Conservation (phyloP, 2,329 filamentous ascomycete species). For the Dothidotthia symphoricarpi region DNA sequence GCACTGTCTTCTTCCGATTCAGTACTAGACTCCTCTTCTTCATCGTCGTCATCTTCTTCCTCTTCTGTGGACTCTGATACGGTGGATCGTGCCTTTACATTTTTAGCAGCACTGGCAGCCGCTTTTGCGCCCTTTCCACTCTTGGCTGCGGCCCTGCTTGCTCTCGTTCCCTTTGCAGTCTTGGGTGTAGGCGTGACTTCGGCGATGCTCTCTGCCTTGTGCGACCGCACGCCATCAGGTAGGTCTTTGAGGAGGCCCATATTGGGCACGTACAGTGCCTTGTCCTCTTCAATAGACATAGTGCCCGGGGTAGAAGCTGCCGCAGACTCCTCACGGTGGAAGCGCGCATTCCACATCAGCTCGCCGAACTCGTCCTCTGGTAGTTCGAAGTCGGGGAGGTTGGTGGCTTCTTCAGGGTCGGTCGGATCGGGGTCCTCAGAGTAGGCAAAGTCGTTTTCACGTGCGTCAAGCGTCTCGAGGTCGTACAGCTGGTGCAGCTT, state of each 20-base stretch:
- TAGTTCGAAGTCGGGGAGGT: conserved; percentile 43
- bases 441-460: conserved; percentile 62
- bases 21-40: conserved; percentile 31
- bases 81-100: conserved; percentile 32
- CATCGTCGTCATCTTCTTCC: conserved; percentile 41
- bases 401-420: conserved; percentile 37
- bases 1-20: conserved; percentile 36
- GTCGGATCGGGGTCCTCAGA: conserved; percentile 56
- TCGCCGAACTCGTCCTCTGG: conserved; percentile 47
- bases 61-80: conserved; percentile 35
- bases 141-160: conserved; percentile 25
- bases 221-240: conserved; percentile 26
- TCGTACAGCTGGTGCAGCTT: conserved; percentile 85
- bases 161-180: conserved; percentile 28
- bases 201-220: conserved; percentile 30
- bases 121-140: conserved; percentile 24
- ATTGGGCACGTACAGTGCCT: conserved; percentile 31
- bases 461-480: conserved; percentile 79
- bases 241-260: conserved; percentile 36
- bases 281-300: conserved; percentile 35
- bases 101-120: conserved; percentile 24
- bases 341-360: conserved; percentile 46
- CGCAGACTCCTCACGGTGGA: conserved; percentile 28
- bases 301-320: conserved; percentile 32
- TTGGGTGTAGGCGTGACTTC: conserved; percentile 33